Percentiles rank a stretch among this genome's conserved stretches.
These are phyloP conservation scores for Lentinula guzmanii DNA, from an alignment of 768 basidiomycete genomes.

Conservation along the genomic window DNA sequence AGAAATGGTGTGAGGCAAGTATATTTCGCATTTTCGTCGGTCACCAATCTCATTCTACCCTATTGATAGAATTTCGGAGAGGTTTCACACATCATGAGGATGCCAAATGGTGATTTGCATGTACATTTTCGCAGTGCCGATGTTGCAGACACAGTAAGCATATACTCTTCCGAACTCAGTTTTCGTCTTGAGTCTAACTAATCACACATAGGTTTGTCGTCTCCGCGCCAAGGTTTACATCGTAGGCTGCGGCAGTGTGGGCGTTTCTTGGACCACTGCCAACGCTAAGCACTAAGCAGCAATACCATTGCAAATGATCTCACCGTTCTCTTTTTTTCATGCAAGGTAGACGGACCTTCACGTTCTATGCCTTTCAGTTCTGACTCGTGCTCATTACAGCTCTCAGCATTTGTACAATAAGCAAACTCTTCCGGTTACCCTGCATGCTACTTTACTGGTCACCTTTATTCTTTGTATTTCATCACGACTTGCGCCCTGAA, in stretches of 20 bases:
- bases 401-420: slow-evolving; percentile 1
- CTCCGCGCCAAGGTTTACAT: slow-evolving; percentile 72
- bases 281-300: slow-evolving; percentile 28
- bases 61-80: slow-evolving; percentile 65
- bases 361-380: neutral
- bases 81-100: slow-evolving; percentile 62
- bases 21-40: slow-evolving; percentile 6
- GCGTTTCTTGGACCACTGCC: slow-evolving; percentile 68
- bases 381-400: too few relatives aligned
- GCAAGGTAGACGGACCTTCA: neutral
- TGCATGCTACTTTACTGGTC: slow-evolving; percentile 3
- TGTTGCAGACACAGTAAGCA: slow-evolving; percentile 72
- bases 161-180: neutral
- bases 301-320: neutral
- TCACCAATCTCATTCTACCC: neutral
- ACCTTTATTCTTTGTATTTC: neutral
- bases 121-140: slow-evolving; percentile 69
- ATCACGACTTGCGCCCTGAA: neutral
- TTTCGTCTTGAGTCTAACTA: neutral
- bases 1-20: slow-evolving; percentile 72
- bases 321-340: neutral
- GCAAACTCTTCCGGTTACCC: neutral
- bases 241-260: slow-evolving; percentile 70
- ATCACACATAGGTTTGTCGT: slow-evolving; percentile 57
- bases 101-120: slow-evolving; percentile 76